These are phyloP conservation scores for Rhodotorula mucilaginosa DNA, from an alignment of 1,284 basidiomycete genomes.

Conservation along the genomic window DNA sequence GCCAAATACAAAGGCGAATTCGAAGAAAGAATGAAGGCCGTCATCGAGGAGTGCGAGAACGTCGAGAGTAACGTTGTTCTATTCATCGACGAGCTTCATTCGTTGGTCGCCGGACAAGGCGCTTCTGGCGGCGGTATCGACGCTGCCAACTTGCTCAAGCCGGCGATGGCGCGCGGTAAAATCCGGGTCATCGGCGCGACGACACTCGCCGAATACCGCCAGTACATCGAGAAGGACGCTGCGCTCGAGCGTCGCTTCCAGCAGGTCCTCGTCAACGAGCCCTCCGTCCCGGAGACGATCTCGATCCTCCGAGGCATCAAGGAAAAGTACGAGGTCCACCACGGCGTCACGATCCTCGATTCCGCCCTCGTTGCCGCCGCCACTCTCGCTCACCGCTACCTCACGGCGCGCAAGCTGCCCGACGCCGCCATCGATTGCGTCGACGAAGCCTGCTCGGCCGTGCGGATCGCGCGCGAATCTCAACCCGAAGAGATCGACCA, in stretches of 20 bases:
- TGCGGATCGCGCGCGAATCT: conserved; percentile 90
- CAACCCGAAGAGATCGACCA: conserved; percentile 92
- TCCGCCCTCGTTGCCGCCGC: conserved; percentile 86
- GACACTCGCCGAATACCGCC: conserved; percentile 81
- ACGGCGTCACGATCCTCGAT: conserved; percentile 87
- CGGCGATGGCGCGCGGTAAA: conserved; percentile 71
- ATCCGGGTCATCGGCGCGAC: conserved; percentile 88
- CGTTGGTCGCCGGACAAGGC: conserved; percentile 80
- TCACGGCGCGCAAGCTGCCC: conserved; percentile 55
- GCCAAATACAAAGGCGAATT: conserved; percentile 71
- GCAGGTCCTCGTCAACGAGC: conserved; percentile 83
- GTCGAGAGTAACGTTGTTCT: conserved; percentile 77
- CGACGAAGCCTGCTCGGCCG: conserved; percentile 86
- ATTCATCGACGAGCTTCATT: conserved; percentile 89
- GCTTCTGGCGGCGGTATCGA: conserved; percentile 52
- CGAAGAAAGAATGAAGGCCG: conserved; percentile 92
- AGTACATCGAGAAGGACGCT: conserved; percentile 79
- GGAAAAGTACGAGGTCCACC: conserved; percentile 70
- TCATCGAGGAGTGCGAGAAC: conserved; percentile 90
- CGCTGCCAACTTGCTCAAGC: conserved; percentile 77
- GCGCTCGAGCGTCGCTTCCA: conserved; percentile 76
- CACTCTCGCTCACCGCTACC: conserved; percentile 88
- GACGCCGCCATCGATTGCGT: conserved; percentile 90
- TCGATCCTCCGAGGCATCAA: conserved; percentile 87
- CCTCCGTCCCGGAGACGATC: conserved; percentile 84